These are phyloP conservation scores for Calonectria honghensis DNA, from an alignment of 2,329 filamentous ascomycete species.

Conservation along the genomic window DNA sequence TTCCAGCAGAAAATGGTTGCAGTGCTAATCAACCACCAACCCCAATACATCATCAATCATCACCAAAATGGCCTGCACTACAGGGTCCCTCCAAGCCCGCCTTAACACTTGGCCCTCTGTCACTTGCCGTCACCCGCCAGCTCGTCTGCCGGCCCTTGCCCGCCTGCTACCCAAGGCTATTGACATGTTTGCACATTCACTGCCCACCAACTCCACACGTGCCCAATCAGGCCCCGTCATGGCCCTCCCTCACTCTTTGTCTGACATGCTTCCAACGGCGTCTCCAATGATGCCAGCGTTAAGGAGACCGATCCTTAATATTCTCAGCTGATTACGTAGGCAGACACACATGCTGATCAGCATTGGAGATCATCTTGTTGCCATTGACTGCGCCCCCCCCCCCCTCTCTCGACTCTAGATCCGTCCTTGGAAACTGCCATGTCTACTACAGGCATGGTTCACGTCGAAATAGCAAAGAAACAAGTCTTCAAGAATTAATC, in stretches of 20 bases:
- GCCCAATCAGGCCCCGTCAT: slow-evolving; percentile 1
- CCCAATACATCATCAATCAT: slow-evolving; percentile 11
- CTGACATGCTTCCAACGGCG: slow-evolving; percentile 19
- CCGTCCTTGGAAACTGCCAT: neutral
- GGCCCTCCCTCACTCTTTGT: neutral
- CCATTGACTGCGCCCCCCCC: neutral
- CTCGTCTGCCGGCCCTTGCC: neutral
- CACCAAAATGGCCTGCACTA: neutral
- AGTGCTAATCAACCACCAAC: slow-evolving; percentile 1
- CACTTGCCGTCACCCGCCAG: neutral
- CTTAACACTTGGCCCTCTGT: neutral
- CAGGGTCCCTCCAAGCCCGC: slow-evolving; percentile 2
- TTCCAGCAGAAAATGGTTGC: slow-evolving; percentile 6
- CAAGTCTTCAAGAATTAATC: slow-evolving; percentile 5
- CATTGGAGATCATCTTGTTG: neutral
- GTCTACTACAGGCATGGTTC: neutral
- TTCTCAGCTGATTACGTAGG: neutral
- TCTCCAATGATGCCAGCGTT: neutral
- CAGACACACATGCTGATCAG: slow-evolving; percentile 4
- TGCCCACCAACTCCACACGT: slow-evolving; percentile 4
- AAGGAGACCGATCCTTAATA: neutral
- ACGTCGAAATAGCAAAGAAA: too few species aligned
- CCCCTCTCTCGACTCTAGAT: neutral
- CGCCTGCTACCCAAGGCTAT: neutral
- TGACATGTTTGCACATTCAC: neutral